Percentiles rank a stretch among this genome's conserved stretches.
Evolutionary conservation across 2,329 filamentous ascomycete genomes (phyloP).

Genomic region (Diaporthe destruens): DNA sequence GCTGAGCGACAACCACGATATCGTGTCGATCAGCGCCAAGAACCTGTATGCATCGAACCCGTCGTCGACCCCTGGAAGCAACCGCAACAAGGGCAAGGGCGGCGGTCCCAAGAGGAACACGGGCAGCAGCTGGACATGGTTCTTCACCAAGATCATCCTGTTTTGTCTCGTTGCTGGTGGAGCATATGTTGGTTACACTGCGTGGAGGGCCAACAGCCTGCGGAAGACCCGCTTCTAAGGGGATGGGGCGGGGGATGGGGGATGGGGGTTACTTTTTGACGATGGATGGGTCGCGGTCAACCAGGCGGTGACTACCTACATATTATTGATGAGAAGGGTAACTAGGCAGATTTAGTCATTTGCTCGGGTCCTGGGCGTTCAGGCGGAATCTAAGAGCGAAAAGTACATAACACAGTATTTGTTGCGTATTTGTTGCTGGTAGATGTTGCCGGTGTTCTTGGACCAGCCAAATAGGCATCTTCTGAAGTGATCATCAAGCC

Average conservation of each 20-base stretch:
- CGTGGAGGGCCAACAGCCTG: constrained; percentile 77
- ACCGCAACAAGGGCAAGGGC: constrained; percentile 49
- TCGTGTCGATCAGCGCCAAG: constrained; percentile 85
- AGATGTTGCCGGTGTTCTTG: neutral
- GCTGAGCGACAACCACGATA: constrained; percentile 97
- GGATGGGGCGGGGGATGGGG: neutral
- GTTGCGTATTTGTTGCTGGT: neutral
- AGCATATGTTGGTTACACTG: constrained; percentile 87
- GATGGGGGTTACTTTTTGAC: neutral
- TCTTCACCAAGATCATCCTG: constrained; percentile 84
- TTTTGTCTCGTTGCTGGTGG: constrained; percentile 78
- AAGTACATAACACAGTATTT: constrained; percentile 35
- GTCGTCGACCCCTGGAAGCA: constrained; percentile 55
- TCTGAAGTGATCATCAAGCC: neutral
- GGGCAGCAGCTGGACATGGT: constrained; percentile 69
- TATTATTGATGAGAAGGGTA: constrained; percentile 17
- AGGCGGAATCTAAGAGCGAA: constrained; percentile 31
- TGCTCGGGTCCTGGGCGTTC: constrained; percentile 38
- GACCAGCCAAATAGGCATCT: neutral
- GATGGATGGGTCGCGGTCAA: neutral
- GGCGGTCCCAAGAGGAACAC: constrained; percentile 57
- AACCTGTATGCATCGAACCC: constrained; percentile 83
- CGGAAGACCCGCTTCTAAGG: constrained; percentile 69
- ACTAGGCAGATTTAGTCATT: constrained; percentile 11
- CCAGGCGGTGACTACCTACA: neutral